Evolutionary conservation across 441 rosid species (phyloP).

Genomic region (Eugenia klotzschiana): DNA sequence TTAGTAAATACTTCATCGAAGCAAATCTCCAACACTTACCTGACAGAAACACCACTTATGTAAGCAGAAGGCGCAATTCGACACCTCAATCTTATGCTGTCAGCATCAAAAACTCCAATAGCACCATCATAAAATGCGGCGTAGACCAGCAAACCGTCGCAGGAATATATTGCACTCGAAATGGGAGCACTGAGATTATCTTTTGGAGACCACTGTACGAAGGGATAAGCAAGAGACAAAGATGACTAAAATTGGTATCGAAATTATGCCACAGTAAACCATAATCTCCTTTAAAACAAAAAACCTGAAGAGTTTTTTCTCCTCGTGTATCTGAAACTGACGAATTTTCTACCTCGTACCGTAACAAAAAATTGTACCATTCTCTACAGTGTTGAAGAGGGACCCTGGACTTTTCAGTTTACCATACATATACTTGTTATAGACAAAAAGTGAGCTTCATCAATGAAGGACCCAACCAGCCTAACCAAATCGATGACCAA

Average conservation of each 20-base stretch:
- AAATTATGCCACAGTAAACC: not conserved
- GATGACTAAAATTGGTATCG: not conserved
- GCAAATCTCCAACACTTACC: constrained; percentile 12
- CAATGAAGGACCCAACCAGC: not conserved
- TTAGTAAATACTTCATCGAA: not conserved
- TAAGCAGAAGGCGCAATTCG: constrained; percentile 46
- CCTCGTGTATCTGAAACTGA: not conserved
- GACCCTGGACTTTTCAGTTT: not conserved
- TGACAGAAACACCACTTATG: constrained; percentile 15
- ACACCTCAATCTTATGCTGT: constrained; percentile 31
- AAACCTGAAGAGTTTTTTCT: not conserved
- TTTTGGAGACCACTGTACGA: constrained; percentile 43
- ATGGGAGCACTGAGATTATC: constrained; percentile 33
- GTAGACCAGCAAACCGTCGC: constrained; percentile 33
- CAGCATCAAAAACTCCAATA: constrained; percentile 44
- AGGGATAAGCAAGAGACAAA: not conserved
- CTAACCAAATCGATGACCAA: not conserved
- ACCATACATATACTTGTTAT: not conserved
- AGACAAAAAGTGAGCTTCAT: not conserved
- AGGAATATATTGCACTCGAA: constrained; percentile 43
- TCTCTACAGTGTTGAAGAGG: not conserved
- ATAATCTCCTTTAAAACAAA: not conserved
- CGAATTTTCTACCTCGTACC: not conserved
- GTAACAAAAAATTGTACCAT: not conserved
- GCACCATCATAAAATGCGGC: constrained; percentile 47